Evolutionary conservation across 306 rosid species (phyloP).

Genomic region (Casuarina equisetifolia): DNA sequence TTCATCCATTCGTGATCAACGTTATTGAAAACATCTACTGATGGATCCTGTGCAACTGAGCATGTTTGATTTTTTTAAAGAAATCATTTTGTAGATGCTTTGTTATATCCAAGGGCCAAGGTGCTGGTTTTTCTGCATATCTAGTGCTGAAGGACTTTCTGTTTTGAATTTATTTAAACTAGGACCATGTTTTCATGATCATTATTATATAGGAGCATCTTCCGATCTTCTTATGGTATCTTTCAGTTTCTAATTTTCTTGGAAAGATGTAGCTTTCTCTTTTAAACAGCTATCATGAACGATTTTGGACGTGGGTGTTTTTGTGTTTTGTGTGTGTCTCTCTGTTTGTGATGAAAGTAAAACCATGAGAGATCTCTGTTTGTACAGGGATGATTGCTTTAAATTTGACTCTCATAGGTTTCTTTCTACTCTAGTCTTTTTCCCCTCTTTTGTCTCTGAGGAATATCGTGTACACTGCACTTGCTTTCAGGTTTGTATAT

Average conservation of each 20-base stretch:
- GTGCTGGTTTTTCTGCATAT: background rate
- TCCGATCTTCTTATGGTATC: background rate
- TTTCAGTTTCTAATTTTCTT: background rate
- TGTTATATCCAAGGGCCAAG: background rate
- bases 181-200: background rate
- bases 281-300: background rate
- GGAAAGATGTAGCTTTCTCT: background rate
- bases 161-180: background rate
- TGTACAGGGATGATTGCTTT: background rate
- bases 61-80: background rate
- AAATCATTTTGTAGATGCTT: background rate
- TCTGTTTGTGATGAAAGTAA: background rate
- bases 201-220: background rate
- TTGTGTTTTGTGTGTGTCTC: background rate
- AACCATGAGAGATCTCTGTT: background rate
- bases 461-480: constrained; percentile 1
- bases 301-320: background rate
- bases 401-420: background rate
- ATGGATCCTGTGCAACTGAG: background rate
- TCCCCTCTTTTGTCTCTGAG: background rate
- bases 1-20: background rate
- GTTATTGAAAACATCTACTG: background rate
- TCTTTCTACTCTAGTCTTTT: background rate
- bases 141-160: no score
- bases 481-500: constrained; percentile 66